Conservation (phyloP, 2,329 filamentous ascomycete species). For the Myriosclerotinia scirpicola region DNA sequence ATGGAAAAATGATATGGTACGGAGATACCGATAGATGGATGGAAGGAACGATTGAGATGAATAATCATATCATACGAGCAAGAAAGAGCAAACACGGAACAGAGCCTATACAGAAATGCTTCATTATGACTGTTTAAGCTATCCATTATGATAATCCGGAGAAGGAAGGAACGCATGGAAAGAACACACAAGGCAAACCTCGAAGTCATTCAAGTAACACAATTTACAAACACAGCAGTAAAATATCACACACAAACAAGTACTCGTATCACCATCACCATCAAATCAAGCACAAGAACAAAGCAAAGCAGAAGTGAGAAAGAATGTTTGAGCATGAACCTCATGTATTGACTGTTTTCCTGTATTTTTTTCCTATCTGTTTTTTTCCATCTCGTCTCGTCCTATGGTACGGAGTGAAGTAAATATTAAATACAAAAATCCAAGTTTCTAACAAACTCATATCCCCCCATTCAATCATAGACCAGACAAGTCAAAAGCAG, state of each 20-base stretch:
- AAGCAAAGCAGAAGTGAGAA: background rate
- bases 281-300: constrained; percentile 3
- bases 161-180: background rate
- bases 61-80: background rate
- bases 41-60: background rate
- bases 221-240: background rate
- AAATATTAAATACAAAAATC: constrained; percentile 12
- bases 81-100: constrained; percentile 8
- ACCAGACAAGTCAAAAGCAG: constrained; percentile 5
- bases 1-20: background rate
- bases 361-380: constrained; percentile 3
- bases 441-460: background rate
- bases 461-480: constrained; percentile 12
- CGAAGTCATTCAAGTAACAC: background rate
- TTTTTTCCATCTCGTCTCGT: constrained; percentile 6
- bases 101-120: background rate
- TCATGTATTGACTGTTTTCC: constrained; percentile 10
- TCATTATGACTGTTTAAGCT: background rate
- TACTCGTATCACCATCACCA: constrained; percentile 2
- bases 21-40: background rate
- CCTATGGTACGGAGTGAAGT: constrained; percentile 7
- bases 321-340: constrained; percentile 12
- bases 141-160: background rate
- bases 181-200: background rate
- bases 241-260: constrained; percentile 11